Evolutionary conservation across 495 filamentous ascomycete genomes (phyloP).

Genomic region (Trichoderma gamsii): DNA sequence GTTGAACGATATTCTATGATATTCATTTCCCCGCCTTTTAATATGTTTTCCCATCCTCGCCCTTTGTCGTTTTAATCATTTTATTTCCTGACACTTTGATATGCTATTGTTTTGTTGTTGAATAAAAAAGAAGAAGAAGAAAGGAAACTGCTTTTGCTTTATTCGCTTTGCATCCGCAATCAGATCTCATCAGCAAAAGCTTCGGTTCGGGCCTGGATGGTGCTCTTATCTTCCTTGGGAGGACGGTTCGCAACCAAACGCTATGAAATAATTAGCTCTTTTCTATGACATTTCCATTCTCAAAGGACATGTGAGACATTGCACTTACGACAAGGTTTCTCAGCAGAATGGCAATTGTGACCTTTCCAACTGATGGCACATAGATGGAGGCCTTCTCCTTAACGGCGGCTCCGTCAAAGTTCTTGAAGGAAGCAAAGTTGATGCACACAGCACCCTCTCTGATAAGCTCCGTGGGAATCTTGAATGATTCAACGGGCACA

Average conservation of each 20-base stretch:
- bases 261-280: constrained; percentile 7
- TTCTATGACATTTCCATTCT: background rate
- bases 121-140: background rate
- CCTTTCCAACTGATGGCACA: constrained; percentile 93
- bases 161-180: background rate
- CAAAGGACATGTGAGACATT: too few relatives aligned
- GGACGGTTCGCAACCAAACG: constrained; percentile 19
- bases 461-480: constrained; percentile 75
- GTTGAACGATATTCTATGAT: background rate
- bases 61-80: background rate
- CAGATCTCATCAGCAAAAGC: constrained; percentile 15
- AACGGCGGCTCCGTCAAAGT: constrained; percentile 74
- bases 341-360: constrained; percentile 87
- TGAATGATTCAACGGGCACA: constrained; percentile 80
- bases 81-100: background rate
- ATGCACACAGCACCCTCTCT: constrained; percentile 90
- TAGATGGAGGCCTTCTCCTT: constrained; percentile 96
- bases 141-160: background rate
- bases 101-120: background rate
- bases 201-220: constrained; percentile 17
- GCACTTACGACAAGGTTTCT: constrained; percentile 75
- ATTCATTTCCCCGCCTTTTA: background rate
- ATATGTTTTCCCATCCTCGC: background rate
- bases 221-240: constrained; percentile 16
- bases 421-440: constrained; percentile 95